Conservation (phyloP, 2,329 filamentous ascomycete genomes). For the Colletotrichum gloeosporioides region DNA sequence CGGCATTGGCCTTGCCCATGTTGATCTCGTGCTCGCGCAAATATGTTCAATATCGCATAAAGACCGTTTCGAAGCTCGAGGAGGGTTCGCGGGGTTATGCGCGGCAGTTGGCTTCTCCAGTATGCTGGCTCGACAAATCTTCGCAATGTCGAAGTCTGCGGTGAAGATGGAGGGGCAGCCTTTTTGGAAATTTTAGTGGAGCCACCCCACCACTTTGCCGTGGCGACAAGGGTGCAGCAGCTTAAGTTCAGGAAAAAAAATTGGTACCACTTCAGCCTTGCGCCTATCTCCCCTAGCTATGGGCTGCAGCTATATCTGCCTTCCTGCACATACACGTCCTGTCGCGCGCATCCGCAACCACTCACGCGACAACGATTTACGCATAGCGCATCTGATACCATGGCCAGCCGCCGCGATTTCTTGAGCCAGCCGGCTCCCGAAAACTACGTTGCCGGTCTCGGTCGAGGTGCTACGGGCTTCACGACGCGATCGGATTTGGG, state of each 20-base stretch:
- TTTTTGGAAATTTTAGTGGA: constrained; percentile 24
- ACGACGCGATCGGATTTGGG: constrained; percentile 97
- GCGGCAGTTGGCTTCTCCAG: not conserved
- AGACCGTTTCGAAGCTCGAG: not conserved
- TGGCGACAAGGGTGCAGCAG: constrained; percentile 17
- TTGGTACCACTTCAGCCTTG: constrained; percentile 23
- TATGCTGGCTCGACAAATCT: not conserved
- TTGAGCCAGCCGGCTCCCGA: constrained; percentile 84
- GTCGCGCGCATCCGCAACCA: not conserved
- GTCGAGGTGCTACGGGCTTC: constrained; percentile 97
- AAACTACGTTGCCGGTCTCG: constrained; percentile 94
- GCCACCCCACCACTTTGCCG: not conserved
- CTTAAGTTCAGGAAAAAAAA: constrained; percentile 11
- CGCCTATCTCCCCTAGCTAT: not conserved
- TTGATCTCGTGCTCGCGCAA: not conserved
- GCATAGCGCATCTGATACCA: constrained; percentile 32
- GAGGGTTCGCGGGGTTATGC: not conserved
- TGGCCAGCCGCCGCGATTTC: constrained; percentile 78
- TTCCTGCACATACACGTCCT: not conserved
- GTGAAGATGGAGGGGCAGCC: constrained; percentile 23
- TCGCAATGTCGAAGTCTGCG: constrained; percentile 15
- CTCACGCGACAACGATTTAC: not conserved
- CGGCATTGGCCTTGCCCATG: constrained; percentile 60
- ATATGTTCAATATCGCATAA: not conserved
- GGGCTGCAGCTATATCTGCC: not conserved